Percentiles rank a stretch among this genome's conserved stretches.
Conservation (phyloP, 306 rosid genomes). For the Cicer cuneatum region DNA sequence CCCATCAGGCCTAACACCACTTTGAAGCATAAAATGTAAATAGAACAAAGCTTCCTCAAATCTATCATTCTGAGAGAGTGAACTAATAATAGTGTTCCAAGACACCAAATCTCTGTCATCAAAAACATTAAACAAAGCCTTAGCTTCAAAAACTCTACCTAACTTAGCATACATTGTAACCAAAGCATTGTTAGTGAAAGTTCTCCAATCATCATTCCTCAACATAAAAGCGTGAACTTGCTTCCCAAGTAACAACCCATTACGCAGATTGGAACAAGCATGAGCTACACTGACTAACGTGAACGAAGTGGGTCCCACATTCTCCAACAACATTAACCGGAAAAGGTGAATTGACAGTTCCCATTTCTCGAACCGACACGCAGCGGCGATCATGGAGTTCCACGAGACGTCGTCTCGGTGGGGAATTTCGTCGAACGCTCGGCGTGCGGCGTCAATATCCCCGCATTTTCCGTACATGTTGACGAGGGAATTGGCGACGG, state of each 20-base stretch:
- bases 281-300: slow-evolving; percentile 72
- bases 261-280: slow-evolving; percentile 67
- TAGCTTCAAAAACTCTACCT: slow-evolving; percentile 61
- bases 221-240: slow-evolving; percentile 72
- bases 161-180: slow-evolving; percentile 79
- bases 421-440: slow-evolving; percentile 63
- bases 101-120: slow-evolving; percentile 73
- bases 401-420: slow-evolving; percentile 79
- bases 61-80: slow-evolving; percentile 71
- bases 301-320: slow-evolving; percentile 70
- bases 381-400: slow-evolving; percentile 72
- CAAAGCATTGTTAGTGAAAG: slow-evolving; percentile 75
- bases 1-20: slow-evolving; percentile 71
- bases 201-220: slow-evolving; percentile 57
- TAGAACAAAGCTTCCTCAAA: slow-evolving; percentile 66
- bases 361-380: slow-evolving; percentile 75
- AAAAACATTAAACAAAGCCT: slow-evolving; percentile 66
- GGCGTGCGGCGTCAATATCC: slow-evolving; percentile 53
- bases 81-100: slow-evolving; percentile 82
- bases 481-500: slow-evolving; percentile 73
- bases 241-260: slow-evolving; percentile 66
- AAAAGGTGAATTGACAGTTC: slow-evolving; percentile 62
- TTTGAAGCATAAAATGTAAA: slow-evolving; percentile 55
- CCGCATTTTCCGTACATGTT: slow-evolving; percentile 78
- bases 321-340: slow-evolving; percentile 60